Conservation (phyloP, 495 filamentous ascomycete species). For the Hamigera avellanea region DNA sequence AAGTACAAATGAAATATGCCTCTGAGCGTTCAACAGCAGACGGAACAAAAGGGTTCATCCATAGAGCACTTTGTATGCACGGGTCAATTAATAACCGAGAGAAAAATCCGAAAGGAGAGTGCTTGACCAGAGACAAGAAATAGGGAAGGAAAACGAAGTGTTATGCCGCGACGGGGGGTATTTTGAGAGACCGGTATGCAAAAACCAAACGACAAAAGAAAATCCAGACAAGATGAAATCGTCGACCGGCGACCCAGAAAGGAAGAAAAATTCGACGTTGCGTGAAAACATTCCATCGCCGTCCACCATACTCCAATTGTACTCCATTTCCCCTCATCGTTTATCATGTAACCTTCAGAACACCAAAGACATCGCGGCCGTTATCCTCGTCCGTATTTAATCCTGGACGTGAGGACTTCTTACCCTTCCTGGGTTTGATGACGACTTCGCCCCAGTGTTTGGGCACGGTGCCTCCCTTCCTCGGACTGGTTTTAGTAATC, state of each 20-base stretch:
- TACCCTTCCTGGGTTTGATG: conserved; percentile 30
- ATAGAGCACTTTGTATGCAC: too few relatives aligned
- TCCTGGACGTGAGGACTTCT: conserved; percentile 22
- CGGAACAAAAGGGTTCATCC: too few relatives aligned
- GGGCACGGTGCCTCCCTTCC: conserved; percentile 19
- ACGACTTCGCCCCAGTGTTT: conserved; percentile 40
- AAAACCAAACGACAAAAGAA: background rate
- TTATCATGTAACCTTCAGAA: conserved; percentile 27
- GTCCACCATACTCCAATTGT: too few relatives aligned
- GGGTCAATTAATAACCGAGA: too few relatives aligned
- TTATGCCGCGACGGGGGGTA: background rate
- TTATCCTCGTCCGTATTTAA: conserved; percentile 12
- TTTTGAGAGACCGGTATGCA: background rate
- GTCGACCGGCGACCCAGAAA: conserved; percentile 1
- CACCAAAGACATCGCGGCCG: conserved; percentile 32
- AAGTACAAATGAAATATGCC: too few relatives aligned
- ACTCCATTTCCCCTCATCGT: background rate
- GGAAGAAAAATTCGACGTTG: background rate
- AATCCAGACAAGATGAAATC: background rate
- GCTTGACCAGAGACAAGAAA: conserved; percentile 1
- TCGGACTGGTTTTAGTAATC: conserved; percentile 9
- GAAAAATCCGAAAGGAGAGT: too few relatives aligned
- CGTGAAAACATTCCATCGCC: too few relatives aligned
- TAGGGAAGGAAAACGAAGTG: too few relatives aligned
- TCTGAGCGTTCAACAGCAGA: too few relatives aligned